Evolutionary conservation across 1,284 basidiomycete species (phyloP).

Genomic region (Moesziomyces sp.): DNA sequence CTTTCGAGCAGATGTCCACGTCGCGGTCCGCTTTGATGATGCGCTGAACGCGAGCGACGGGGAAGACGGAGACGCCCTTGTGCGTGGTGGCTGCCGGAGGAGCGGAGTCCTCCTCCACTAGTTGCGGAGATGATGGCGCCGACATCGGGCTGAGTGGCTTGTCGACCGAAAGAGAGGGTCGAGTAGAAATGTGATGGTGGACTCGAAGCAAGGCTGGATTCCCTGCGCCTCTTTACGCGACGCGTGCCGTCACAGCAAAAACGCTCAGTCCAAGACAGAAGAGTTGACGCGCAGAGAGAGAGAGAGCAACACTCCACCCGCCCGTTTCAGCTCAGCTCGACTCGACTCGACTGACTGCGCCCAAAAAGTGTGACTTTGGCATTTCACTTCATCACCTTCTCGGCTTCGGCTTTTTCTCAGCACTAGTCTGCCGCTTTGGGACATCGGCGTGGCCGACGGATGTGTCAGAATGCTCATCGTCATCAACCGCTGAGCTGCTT

Average conservation of each 20-base stretch:
- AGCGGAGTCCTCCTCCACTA: slow-evolving; percentile 11
- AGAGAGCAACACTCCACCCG: background rate
- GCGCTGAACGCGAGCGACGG: slow-evolving; percentile 49
- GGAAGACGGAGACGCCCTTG: slow-evolving; percentile 50
- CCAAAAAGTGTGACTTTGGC: background rate
- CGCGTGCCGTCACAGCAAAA: slow-evolving; percentile 9
- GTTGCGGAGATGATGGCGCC: slow-evolving; percentile 4
- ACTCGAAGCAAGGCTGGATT: background rate
- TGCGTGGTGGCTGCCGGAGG: slow-evolving; percentile 8
- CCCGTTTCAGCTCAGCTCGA: no score
- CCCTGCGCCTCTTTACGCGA: slow-evolving; percentile 27
- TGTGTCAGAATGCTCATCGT: background rate
- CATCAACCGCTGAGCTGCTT: background rate
- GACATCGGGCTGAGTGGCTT: background rate
- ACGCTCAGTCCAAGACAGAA: no score
- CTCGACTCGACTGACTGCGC: background rate
- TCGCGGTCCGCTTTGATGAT: slow-evolving; percentile 63
- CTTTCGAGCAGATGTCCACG: slow-evolving; percentile 61
- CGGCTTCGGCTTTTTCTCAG: no score
- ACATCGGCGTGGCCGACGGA: background rate
- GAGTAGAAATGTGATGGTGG: background rate
- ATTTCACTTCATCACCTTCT: no score
- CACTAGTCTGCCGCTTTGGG: background rate
- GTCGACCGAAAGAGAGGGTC: background rate
- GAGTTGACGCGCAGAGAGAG: background rate